Conservation (phyloP, 257 asterid species). For the Solanum raphanifolium region DNA sequence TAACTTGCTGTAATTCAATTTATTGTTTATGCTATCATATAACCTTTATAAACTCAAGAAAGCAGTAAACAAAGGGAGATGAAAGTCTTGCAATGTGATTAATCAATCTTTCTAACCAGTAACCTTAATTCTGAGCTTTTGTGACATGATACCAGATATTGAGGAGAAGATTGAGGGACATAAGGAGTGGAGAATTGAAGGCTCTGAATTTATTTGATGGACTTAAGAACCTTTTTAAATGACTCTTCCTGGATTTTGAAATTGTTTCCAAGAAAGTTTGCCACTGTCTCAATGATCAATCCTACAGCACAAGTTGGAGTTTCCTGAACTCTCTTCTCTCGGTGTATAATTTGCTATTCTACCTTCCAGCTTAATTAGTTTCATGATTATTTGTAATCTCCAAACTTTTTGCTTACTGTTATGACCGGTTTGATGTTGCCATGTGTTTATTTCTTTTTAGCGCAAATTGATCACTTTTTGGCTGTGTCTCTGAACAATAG, state of each 20-base stretch:
- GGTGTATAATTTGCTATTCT: not conserved
- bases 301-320: not conserved
- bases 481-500: not conserved
- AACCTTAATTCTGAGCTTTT: not conserved
- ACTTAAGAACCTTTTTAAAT: conserved; percentile 54
- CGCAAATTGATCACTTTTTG: no score
- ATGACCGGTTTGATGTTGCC: not conserved
- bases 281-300: not conserved
- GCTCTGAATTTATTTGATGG: conserved; percentile 69
- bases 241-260: not conserved
- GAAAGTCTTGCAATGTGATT: not conserved
- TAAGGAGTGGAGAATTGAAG: conserved; percentile 64
- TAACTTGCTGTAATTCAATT: not conserved
- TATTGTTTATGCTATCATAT: not conserved
- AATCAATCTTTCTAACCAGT: not conserved
- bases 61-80: not conserved
- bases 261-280: not conserved
- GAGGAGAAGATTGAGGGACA: conserved; percentile 76
- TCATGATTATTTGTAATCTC: not conserved
- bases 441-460: no score
- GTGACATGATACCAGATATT: conserved; percentile 40
- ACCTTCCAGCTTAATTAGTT: not conserved
- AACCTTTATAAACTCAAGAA: not conserved
- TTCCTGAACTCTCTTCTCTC: not conserved
- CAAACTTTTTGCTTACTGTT: not conserved